phyloP scores from a whole-genome alignment of 768 basidiomycete genomes.

The Astraeus odoratus region DNA sequence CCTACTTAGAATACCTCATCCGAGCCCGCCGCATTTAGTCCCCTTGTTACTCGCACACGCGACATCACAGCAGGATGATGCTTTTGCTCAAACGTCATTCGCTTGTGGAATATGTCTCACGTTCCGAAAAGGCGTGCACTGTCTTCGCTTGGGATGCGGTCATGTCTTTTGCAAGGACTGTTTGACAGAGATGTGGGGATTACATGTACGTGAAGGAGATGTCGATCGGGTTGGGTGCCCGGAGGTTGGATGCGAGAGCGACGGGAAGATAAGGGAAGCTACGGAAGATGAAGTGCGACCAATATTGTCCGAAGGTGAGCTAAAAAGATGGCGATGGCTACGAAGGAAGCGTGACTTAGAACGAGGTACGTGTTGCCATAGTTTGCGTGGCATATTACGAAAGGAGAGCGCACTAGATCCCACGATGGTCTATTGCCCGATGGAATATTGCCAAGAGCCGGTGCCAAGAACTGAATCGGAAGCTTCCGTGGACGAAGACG shows the following conservation, averaged over 20 bases:
- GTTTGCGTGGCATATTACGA: background rate
- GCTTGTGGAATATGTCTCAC: slow-evolving; percentile 73
- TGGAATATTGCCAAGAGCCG: slow-evolving; percentile 73
- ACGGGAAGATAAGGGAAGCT: slow-evolving; percentile 38
- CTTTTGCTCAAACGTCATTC: slow-evolving; percentile 62
- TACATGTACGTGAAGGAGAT: slow-evolving; percentile 77
- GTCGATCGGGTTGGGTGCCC: slow-evolving; percentile 74
- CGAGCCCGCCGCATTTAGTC: slow-evolving; percentile 47
- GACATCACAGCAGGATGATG: slow-evolving; percentile 34
- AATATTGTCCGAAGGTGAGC: slow-evolving; percentile 58
- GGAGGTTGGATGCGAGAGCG: slow-evolving; percentile 72
- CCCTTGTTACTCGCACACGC: slow-evolving; percentile 46
- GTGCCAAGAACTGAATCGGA: slow-evolving; percentile 49
- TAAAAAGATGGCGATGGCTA: slow-evolving; percentile 74
- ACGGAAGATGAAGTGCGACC: slow-evolving; percentile 66
- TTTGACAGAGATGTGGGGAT: slow-evolving; percentile 72
- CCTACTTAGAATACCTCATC: slow-evolving; percentile 37
- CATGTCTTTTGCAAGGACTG: slow-evolving; percentile 86
- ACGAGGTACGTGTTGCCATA: slow-evolving; percentile 37
- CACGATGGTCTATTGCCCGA: slow-evolving; percentile 73
- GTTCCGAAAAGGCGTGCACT: slow-evolving; percentile 66
- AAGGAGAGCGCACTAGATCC: slow-evolving; percentile 47
- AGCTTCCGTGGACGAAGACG: slow-evolving; percentile 31
- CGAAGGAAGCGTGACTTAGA: slow-evolving; percentile 67
- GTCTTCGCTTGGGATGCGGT: slow-evolving; percentile 59